Evolutionary conservation across 2,329 filamentous ascomycete species (phyloP), one percentile per base, ranked within the genome.

Genomic region (Pestalotiopsis sp.): DNA sequence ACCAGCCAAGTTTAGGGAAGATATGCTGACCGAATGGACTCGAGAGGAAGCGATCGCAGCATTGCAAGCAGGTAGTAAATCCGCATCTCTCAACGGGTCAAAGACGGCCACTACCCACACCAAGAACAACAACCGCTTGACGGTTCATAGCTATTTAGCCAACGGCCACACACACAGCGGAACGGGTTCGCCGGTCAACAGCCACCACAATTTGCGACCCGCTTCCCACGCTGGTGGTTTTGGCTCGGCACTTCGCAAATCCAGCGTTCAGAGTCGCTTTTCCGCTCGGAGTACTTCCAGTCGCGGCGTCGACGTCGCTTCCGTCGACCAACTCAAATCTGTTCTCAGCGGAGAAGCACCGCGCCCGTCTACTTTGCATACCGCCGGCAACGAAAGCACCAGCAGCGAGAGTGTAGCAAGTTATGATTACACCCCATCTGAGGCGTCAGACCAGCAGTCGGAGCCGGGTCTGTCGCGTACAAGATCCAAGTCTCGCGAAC

Each of bases 21-120:
- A 93, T 72, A 93, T 98, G 87, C 82, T 94, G 68, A 84, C 88
- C 23, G 89, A 93, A 62, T 98, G 95, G 95, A 92, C 90, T 52
- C 90, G 91, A 75, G 94, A 97, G 25, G 81, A 84, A 14, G 92
- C 92, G 40, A 83, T 96, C 66, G 87, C 90, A 12, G 85, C 88
- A 49, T 86, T 93, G 63, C 89, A 92, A 69, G 89, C 92, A 67
- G 88, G 85, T 64, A 90, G 90, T 74, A 93, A 91, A 74, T 89
- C 92, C 0, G 88, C 89, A 13, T 97, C 94, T 4, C 82, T 97
- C 67, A 92, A 85, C 66, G 94, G 93, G 25, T 97, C 94, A 2
- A 90, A 89, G 71, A 86, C 88, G 1, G 91, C 88, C 57, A 92
- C 89, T 12, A 85, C 84, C 66, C 84, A 78, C 20, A 86, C 85